phyloP scores from a whole-genome alignment of 768 basidiomycete genomes.

The Rhizopogon vulgaris region DNA sequence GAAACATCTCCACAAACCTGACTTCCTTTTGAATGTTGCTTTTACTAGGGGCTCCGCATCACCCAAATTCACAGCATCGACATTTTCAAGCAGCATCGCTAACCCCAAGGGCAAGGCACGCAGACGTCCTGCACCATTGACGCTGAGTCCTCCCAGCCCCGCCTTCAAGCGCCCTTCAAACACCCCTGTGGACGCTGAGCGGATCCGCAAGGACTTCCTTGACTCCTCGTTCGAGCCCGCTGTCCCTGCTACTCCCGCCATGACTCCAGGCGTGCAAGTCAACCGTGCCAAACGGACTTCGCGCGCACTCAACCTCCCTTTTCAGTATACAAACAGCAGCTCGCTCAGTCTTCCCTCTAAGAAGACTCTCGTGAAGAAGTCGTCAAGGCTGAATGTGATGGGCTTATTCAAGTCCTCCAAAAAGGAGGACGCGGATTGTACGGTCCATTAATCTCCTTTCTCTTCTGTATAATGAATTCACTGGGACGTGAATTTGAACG shows the following conservation, averaged over 20 bases:
- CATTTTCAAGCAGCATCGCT: constrained; percentile 1
- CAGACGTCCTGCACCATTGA: constrained; percentile 38
- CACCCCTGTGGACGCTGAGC: constrained; percentile 29
- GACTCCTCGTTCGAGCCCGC: constrained; percentile 38
- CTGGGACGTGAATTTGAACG: background rate
- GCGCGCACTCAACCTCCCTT: constrained; percentile 5
- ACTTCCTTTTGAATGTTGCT: constrained; percentile 28
- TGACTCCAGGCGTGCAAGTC: constrained; percentile 1
- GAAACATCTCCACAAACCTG: constrained; percentile 32
- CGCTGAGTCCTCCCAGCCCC: constrained; percentile 28
- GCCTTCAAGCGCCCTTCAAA: constrained; percentile 27
- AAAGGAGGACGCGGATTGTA: constrained; percentile 7
- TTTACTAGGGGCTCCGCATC: constrained; percentile 12
- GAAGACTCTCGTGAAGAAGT: constrained; percentile 16
- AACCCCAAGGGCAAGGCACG: constrained; percentile 25
- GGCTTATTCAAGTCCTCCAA: constrained; percentile 24
- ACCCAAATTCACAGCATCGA: constrained; percentile 8
- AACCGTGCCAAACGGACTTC: constrained; percentile 1
- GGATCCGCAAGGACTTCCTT: constrained; percentile 35
- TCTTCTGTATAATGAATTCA: background rate
- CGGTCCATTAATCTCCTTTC: background rate
- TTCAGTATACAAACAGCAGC: constrained; percentile 3
- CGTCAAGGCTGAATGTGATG: constrained; percentile 21
- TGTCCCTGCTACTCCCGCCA: constrained; percentile 4
- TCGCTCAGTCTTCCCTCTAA: constrained; percentile 7